These are phyloP conservation scores for Bocquillonia castaneifolia DNA, from an alignment of 441 rosid genomes.

Conservation along the genomic window DNA sequence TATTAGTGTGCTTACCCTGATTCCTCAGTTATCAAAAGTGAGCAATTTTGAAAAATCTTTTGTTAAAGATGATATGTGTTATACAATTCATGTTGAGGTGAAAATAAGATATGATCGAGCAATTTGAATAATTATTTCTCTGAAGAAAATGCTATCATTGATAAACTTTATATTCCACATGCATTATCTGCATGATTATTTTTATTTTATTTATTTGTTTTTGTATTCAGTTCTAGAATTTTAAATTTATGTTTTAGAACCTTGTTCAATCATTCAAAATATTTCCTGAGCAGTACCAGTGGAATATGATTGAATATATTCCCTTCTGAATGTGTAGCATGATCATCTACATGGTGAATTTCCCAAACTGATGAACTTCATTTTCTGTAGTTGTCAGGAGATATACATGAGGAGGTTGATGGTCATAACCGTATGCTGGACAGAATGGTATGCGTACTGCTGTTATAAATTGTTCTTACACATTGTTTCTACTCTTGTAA, in stretches of 20 bases:
- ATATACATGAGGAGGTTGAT: slow-evolving; percentile 90
- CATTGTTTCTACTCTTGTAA: slow-evolving; percentile 7
- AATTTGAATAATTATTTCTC: neutral
- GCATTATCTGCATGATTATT: neutral
- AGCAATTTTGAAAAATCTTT: slow-evolving; percentile 1
- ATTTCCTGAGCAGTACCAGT: slow-evolving; percentile 1
- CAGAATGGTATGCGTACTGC: slow-evolving; percentile 59
- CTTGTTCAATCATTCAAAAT: neutral
- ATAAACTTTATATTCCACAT: neutral
- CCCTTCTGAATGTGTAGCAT: neutral
- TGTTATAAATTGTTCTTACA: neutral
- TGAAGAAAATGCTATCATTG: neutral
- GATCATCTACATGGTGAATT: neutral
- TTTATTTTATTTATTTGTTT: too few species aligned
- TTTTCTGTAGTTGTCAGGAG: slow-evolving; percentile 74
- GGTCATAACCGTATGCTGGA: slow-evolving; percentile 84
- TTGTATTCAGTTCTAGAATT: neutral
- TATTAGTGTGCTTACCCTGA: neutral
- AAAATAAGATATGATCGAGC: neutral
- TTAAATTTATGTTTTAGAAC: neutral
- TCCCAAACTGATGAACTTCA: slow-evolving; percentile 15
- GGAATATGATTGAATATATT: slow-evolving; percentile 8
- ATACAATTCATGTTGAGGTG: too few species aligned
- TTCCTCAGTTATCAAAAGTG: slow-evolving; percentile 8
- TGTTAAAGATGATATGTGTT: neutral